Conservation (phyloP, 306 rosid species). For the Senna tora region DNA sequence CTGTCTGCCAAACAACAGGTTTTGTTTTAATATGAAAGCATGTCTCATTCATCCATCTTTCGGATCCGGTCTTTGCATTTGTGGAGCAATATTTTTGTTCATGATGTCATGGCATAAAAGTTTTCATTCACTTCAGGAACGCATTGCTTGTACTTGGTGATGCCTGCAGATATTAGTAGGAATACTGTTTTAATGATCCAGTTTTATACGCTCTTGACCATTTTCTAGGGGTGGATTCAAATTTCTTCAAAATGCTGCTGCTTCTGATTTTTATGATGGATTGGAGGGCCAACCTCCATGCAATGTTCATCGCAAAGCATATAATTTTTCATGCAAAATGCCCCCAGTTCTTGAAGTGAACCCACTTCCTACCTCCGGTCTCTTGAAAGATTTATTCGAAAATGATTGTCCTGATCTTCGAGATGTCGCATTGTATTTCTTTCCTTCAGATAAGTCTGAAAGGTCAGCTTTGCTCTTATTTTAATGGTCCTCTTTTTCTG, state of each 20-base stretch:
- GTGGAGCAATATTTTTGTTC: slow-evolving; percentile 22
- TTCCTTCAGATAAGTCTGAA: slow-evolving; percentile 47
- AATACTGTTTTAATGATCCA: slow-evolving; percentile 29
- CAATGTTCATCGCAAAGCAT: slow-evolving; percentile 51
- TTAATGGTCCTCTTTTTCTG: slow-evolving; percentile 3
- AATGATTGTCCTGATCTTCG: slow-evolving; percentile 52
- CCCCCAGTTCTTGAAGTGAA: slow-evolving; percentile 59
- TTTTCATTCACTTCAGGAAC: slow-evolving; percentile 12
- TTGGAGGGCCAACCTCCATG: slow-evolving; percentile 73
- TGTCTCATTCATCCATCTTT: not conserved
- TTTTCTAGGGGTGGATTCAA: slow-evolving; percentile 66
- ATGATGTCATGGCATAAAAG: not conserved
- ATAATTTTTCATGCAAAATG: slow-evolving; percentile 45
- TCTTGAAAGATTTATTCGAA: slow-evolving; percentile 53
- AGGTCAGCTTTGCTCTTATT: slow-evolving; percentile 54
- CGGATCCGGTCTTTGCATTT: slow-evolving; percentile 22
- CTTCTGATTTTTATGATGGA: slow-evolving; percentile 42
- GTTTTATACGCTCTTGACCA: slow-evolving; percentile 28
- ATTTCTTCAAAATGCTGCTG: slow-evolving; percentile 37
- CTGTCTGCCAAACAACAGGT: slow-evolving; percentile 13
- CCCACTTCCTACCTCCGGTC: slow-evolving; percentile 43
- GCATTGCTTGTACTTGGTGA: slow-evolving; percentile 15
- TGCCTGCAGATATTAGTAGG: slow-evolving; percentile 21
- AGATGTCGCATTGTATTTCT: slow-evolving; percentile 75
- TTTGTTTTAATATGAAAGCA: slow-evolving; percentile 7